These are phyloP conservation scores for Paecilomyces formosus DNA, from an alignment of 2,329 filamentous ascomycete species.

Conservation along the genomic window DNA sequence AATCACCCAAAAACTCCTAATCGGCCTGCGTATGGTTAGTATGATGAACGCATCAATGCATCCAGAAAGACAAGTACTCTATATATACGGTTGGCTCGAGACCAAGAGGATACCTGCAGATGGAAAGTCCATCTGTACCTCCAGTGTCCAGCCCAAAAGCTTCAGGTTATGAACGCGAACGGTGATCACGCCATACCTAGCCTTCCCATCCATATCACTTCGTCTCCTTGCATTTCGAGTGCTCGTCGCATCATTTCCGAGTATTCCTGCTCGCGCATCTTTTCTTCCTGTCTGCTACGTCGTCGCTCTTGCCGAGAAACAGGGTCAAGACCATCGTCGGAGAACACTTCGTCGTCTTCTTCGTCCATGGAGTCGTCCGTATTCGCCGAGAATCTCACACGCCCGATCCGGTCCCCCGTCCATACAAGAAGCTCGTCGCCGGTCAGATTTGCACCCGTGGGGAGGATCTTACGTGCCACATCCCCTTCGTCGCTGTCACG, in stretches of 20 bases:
- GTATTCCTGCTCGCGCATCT: constrained; percentile 47
- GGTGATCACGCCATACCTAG: constrained; percentile 43
- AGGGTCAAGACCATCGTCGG: constrained; percentile 21
- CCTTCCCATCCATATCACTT: constrained; percentile 65
- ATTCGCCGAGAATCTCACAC: constrained; percentile 55
- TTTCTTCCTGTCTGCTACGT: constrained; percentile 22
- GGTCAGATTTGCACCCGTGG: constrained; percentile 42
- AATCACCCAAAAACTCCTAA: neutral
- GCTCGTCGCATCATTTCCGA: constrained; percentile 65
- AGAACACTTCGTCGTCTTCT: constrained; percentile 24
- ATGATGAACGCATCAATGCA: neutral
- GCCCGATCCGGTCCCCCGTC: constrained; percentile 78
- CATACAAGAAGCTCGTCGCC: constrained; percentile 71
- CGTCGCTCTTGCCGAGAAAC: constrained; percentile 21
- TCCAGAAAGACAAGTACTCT: neutral
- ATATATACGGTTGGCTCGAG: neutral
- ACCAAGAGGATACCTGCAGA: neutral
- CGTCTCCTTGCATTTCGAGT: constrained; percentile 69
- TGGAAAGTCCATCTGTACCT: neutral
- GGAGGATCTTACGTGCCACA: constrained; percentile 72
- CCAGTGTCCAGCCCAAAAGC: neutral
- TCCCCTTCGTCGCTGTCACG: constrained; percentile 53
- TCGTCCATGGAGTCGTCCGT: constrained; percentile 20
- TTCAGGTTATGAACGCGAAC: constrained; percentile 4
- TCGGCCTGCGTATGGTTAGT: neutral